phyloP scores from a whole-genome alignment of 352 stramenopile species.

The Pythium diclinum region DNA sequence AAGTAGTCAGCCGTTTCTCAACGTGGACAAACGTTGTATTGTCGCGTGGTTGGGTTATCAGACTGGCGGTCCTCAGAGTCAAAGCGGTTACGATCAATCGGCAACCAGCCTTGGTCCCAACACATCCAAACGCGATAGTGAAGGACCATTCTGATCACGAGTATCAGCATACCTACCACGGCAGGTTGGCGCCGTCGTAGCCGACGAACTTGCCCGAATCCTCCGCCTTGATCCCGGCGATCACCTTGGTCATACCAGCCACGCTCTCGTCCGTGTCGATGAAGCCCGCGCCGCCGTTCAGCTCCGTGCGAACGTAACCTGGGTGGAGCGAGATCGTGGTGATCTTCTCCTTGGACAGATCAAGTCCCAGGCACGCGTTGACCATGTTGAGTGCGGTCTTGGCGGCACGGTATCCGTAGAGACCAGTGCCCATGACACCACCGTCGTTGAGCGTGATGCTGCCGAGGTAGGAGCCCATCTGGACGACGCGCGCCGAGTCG shows the following conservation, averaged over 20 bases:
- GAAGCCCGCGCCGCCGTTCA: slow-evolving; percentile 27
- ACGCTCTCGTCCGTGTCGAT: slow-evolving; percentile 31
- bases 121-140: too few relatives aligned
- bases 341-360: slow-evolving; percentile 41
- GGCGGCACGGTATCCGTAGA: slow-evolving; percentile 58
- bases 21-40: too few relatives aligned
- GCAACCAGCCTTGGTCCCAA: too few relatives aligned
- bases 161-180: too few relatives aligned
- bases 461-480: slow-evolving; percentile 39
- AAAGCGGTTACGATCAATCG: too few relatives aligned
- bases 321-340: slow-evolving; percentile 36
- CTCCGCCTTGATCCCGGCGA: slow-evolving; percentile 23
- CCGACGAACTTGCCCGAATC: slow-evolving; percentile 47
- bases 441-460: slow-evolving; percentile 39
- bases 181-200: slow-evolving; percentile 35
- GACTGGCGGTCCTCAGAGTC: too few relatives aligned
- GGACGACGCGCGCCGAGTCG: slow-evolving; percentile 28
- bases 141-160: too few relatives aligned
- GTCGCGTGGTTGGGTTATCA: too few relatives aligned
- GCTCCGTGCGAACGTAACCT: slow-evolving; percentile 45
- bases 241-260: slow-evolving; percentile 28
- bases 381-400: slow-evolving; percentile 66
- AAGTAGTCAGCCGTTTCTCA: too few relatives aligned
- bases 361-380: slow-evolving; percentile 33
- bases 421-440: slow-evolving; percentile 16